phyloP scores from a whole-genome alignment of 176 grass and related monocot species.

The Bolboschoenus planiculmis region DNA sequence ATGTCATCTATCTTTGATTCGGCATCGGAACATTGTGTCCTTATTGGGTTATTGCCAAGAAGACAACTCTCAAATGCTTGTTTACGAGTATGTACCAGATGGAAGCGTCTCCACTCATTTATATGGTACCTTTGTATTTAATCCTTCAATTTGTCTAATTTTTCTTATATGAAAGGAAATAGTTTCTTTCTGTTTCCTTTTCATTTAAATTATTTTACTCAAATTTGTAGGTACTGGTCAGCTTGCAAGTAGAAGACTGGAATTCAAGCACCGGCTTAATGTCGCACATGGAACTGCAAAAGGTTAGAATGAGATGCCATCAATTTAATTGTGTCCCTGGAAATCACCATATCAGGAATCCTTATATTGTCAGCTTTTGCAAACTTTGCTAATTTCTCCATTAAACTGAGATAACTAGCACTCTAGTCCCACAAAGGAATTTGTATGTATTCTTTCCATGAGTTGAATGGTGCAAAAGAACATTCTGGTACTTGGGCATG shows the following conservation, averaged over 20 bases:
- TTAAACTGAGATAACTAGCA: not conserved
- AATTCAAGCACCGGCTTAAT: slow-evolving; percentile 97
- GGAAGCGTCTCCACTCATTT: slow-evolving; percentile 77
- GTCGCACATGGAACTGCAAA: slow-evolving; percentile 89
- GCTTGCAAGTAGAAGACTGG: slow-evolving; percentile 42
- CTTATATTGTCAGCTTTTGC: not conserved
- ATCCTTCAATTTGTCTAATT: not conserved
- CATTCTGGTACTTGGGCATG: not conserved
- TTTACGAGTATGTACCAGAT: slow-evolving; percentile 90
- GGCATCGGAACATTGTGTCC: slow-evolving; percentile 70
- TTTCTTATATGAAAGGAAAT: not conserved
- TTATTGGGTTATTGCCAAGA: slow-evolving; percentile 95
- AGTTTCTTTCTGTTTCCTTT: not conserved
- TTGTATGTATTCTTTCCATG: not conserved
- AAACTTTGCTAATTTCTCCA: not conserved
- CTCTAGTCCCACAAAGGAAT: not conserved
- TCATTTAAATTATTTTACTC: not conserved
- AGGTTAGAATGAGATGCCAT: slow-evolving; percentile 37
- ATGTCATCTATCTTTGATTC: slow-evolving; percentile 49
- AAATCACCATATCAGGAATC: not conserved
- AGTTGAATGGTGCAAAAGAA: not conserved
- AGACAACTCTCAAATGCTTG: slow-evolving; percentile 74
- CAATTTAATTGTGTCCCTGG: not conserved
- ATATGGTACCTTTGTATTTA: slow-evolving; percentile 50
- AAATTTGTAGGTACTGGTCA: slow-evolving; percentile 33